Evolutionary conservation across 257 asterid species (phyloP), one percentile per base, ranked within the genome.

Genomic region (Dorcoceras hygrometricum): DNA sequence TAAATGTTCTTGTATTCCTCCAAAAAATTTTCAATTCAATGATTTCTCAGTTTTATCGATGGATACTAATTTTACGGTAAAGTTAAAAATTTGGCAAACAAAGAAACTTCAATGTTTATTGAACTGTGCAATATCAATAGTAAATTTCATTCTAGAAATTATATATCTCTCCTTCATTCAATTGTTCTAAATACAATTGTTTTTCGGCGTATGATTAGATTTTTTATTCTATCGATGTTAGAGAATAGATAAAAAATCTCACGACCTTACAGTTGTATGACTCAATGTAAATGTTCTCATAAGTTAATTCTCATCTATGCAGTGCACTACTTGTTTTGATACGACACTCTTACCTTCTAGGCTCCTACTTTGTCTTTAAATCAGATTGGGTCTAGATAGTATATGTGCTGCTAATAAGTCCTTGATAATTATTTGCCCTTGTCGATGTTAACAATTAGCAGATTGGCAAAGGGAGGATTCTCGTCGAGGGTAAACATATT

Each of bases 381-480:
- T 25, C 27, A 67, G 34, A 6, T 23, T 12, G n/a, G 8, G 36
- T 46, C 29, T 26, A 26, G 8, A 2, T 4, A 28, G 14, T 6
- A 22, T 27, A 22, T 50, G 68, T 43, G 10, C 18, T 59, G 22
- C 59, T 65, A 34, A 39, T n/a, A 19, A 8, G 22, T 39, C 24
- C 51, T 29, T 36, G 4, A 23, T 23, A n/a, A 58, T 18, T 60
- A 23, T 56, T 12, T 20, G 9, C 39, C 60, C 9, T 51, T 50
- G 29, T 34, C 67, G n/a, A 48, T 5, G 5, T 34, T 36, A 28
- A 16, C 46, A 18, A 50, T 39, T 34, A 70, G 70, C 79, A 90
- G 96, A 65, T 91, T 69, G 97, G 97, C 55, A 79, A 75, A 82
- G 97, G 96, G 60, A 85, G 81, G 65, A 5, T 91, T 62, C 81